Conservation (phyloP, 257 asterid species). For the Euphrasia confusa region DNA sequence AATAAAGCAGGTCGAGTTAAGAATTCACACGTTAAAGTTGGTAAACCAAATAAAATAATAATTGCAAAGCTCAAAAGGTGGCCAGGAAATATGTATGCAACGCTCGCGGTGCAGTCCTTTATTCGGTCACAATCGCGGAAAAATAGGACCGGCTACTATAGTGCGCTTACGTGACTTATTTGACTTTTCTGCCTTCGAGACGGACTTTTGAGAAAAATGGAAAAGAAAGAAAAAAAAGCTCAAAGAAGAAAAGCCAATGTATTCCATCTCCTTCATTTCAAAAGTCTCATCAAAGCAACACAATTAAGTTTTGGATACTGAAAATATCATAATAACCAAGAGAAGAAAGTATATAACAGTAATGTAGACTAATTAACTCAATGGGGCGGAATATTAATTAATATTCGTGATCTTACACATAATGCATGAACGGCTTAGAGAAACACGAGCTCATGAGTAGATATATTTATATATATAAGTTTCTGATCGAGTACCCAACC, state of each 20-base stretch:
- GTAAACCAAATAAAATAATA: constrained; percentile 4
- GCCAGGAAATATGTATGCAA: constrained; percentile 12
- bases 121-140: background rate
- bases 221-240: background rate
- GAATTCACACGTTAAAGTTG: constrained; percentile 14
- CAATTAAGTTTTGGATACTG: background rate
- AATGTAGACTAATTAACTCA: too few relatives aligned
- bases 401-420: too few relatives aligned
- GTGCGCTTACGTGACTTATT: constrained; percentile 11
- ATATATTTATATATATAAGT: background rate
- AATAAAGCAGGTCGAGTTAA: constrained; percentile 21
- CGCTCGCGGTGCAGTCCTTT: constrained; percentile 5
- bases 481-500: constrained; percentile 25
- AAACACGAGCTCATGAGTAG: too few relatives aligned
- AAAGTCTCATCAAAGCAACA: background rate
- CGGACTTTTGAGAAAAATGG: constrained; percentile 1
- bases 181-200: constrained; percentile 12
- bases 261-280: background rate
- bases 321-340: too few relatives aligned
- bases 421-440: too few relatives aligned
- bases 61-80: background rate
- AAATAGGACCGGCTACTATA: background rate
- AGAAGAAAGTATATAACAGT: too few relatives aligned
- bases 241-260: constrained; percentile 4
- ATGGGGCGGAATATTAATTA: too few relatives aligned